Conservation (phyloP, 768 basidiomycete genomes). For the Psilocybe tampanensis region DNA sequence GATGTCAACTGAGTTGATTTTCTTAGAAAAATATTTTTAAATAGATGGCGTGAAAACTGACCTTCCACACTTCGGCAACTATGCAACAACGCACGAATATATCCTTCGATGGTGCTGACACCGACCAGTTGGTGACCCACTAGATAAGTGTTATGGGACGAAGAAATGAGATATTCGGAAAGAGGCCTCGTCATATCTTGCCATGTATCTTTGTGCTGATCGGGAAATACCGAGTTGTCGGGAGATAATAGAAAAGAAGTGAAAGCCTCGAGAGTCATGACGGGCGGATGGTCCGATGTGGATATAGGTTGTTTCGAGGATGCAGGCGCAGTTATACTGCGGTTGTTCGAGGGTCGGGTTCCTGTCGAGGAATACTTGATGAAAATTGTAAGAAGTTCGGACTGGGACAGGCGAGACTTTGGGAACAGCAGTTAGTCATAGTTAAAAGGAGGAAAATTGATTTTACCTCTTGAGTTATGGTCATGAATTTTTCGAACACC, state of each 20-base stretch:
- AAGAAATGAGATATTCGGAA: conserved; percentile 87
- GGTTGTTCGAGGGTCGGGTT: conserved; percentile 29
- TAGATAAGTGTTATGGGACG: conserved; percentile 93
- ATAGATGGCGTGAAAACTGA: conserved; percentile 50
- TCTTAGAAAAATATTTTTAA: no score
- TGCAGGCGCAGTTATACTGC: neutral
- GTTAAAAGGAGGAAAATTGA: neutral
- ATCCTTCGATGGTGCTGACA: conserved; percentile 85
- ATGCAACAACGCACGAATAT: conserved; percentile 85
- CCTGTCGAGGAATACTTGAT: conserved; percentile 31
- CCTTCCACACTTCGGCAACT: conserved; percentile 91
- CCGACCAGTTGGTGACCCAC: conserved; percentile 87
- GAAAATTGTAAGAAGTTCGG: conserved; percentile 41
- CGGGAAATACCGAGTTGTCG: conserved; percentile 67
- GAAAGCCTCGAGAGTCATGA: conserved; percentile 66
- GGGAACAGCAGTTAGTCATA: neutral
- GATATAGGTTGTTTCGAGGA: neutral
- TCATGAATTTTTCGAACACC: conserved; percentile 50
- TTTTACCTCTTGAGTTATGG: conserved; percentile 48
- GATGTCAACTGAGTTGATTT: conserved; percentile 82
- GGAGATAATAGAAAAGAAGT: conserved; percentile 79
- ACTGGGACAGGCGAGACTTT: conserved; percentile 39
- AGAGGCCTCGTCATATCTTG: conserved; percentile 93
- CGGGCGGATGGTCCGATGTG: conserved; percentile 13
- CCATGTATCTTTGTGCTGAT: conserved; percentile 44